phyloP scores from a whole-genome alignment of 331 rosid genomes.

The Pyrus hybrid region DNA sequence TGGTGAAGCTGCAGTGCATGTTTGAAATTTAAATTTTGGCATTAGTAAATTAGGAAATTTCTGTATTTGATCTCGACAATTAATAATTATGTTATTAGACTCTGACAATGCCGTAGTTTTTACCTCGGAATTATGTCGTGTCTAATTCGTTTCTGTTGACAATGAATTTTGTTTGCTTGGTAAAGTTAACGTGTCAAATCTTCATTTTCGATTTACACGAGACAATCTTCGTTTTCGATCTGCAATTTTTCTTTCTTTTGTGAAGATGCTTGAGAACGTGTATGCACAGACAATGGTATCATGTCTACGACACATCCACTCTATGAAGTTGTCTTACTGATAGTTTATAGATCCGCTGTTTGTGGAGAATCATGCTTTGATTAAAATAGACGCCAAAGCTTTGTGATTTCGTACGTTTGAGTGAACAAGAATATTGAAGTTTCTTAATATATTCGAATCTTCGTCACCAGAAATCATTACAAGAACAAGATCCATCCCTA shows the following conservation, averaged over 20 bases:
- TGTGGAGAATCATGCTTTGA: neutral
- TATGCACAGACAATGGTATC: neutral
- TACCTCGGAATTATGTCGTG: neutral
- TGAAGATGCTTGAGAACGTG: neutral
- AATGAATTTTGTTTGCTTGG: neutral
- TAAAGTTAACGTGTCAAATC: neutral
- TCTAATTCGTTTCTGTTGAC: neutral
- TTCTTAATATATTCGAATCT: neutral
- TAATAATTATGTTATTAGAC: conserved; percentile 13
- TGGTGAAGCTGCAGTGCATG: conserved; percentile 18
- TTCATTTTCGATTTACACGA: neutral
- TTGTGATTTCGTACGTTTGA: neutral
- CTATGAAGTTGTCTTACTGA: neutral
- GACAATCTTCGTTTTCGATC: neutral
- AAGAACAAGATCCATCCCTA: conserved; percentile 21
- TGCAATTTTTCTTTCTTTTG: neutral
- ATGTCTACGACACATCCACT: neutral
- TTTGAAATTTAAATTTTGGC: conserved; percentile 17
- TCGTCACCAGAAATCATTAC: conserved; percentile 20
- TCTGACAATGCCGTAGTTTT: neutral
- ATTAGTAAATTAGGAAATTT: conserved; percentile 6
- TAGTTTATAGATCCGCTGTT: neutral
- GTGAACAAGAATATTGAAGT: neutral
- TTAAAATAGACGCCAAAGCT: neutral
- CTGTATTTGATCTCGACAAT: conserved; percentile 11